A percentile compares a stretch with the other conserved stretches of the same genome.
These are phyloP conservation scores for Aspergillus oerlinghausenensis DNA, from an alignment of 2,329 filamentous ascomycete species.

Conservation along the genomic window DNA sequence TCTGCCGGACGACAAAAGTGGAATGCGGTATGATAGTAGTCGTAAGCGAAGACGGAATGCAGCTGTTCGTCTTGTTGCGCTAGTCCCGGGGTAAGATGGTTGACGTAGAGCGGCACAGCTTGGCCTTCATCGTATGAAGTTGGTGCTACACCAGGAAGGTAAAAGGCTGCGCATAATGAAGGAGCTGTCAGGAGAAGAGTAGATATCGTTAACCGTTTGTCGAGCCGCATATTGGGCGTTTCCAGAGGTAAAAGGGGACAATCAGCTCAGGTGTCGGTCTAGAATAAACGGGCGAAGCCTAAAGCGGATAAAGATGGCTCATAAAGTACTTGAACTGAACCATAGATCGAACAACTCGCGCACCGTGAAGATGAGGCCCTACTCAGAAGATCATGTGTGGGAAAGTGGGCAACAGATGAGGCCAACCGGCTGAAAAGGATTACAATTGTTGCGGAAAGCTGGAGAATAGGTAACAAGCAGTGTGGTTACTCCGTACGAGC, in stretches of 20 bases:
- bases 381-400: constrained; percentile 10
- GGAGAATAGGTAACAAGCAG: neutral
- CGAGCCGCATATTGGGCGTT: constrained; percentile 33
- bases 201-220: constrained; percentile 26
- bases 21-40: constrained; percentile 88
- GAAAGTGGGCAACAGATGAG: neutral
- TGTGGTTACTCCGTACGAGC: neutral
- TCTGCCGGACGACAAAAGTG: constrained; percentile 79
- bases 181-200: constrained; percentile 29
- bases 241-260: constrained; percentile 9
- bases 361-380: constrained; percentile 1
- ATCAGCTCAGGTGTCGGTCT: constrained; percentile 13
- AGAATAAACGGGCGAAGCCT: neutral
- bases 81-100: constrained; percentile 81
- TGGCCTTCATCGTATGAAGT: constrained; percentile 82
- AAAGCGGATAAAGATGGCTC: neutral
- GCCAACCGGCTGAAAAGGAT: neutral
- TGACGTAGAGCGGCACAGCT: constrained; percentile 82
- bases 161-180: constrained; percentile 64
- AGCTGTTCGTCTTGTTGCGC: constrained; percentile 72
- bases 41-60: constrained; percentile 89
- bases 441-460: neutral
- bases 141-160: constrained; percentile 91
- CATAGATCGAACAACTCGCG: constrained; percentile 18
- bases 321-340: neutral